Base-by-base conservation (phyloP, 495 filamentous ascomycete species). In the Massariosphaeria phaeospora region DNA sequence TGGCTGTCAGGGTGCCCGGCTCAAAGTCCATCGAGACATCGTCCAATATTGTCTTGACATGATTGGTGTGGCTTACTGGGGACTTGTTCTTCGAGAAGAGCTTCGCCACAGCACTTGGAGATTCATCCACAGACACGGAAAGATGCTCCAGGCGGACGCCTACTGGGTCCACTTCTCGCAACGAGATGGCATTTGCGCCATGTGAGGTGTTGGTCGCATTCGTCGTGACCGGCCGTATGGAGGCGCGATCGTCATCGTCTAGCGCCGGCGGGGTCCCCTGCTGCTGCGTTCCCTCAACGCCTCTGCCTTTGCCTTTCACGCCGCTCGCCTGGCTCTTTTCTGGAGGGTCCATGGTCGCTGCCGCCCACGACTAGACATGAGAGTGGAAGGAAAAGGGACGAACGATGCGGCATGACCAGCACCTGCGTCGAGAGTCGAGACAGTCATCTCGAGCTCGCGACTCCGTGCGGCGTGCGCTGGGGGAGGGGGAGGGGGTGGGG, bases 1-100 rank as follows among this genome's bases (percentile, higher is more conserved):
- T 87, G 1, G 83, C 84, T 3, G 82, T 86, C 18, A 89, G 64
- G 26, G 79, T 83, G 11, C 85, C 83, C 44, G 70, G 69, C 18
- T 73, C 73, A 71, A 84, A 80, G 15, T 72, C 63, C 3, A 79
- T 79, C 39, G 72, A 76, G 7, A 85, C 72, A 36, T 71, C 67
- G 50, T 78, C 69, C 13, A 85, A 67, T 26, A 84, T 80, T 31
- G 60, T 59, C 41, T 70, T 63, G 26, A 55, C 59, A 59, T 63
- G 53, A 21, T 34, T 30, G 18, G 25, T 43, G 13, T 25, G 17
- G n/a, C 13, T 27, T 10, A 27, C 24, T n/a, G 39, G 13, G 5
- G 15, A 11, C 39, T 49, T 52, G 3, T 15, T n/a, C 23, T 35
- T 59, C 2, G 56, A 48, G 23, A 64, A 59, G 39, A 64, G 25